These are phyloP conservation scores for Boletales sp. DNA, from an alignment of 768 basidiomycete genomes.

Conservation along the genomic window DNA sequence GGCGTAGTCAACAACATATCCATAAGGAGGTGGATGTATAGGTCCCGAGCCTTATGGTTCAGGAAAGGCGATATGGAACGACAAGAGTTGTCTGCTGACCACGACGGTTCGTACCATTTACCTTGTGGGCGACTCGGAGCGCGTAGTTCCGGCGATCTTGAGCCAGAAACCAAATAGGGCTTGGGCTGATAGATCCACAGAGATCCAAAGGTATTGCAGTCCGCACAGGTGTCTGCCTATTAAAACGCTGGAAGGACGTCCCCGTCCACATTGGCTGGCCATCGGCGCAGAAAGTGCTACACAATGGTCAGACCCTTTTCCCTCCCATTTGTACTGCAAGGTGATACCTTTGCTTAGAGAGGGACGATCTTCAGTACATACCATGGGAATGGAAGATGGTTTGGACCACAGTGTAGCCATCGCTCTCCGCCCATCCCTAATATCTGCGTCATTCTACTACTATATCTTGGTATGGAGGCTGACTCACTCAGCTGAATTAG, in stretches of 20 bases:
- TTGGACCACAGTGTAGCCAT: conserved; percentile 24
- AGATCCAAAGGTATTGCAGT: not conserved
- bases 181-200: conserved; percentile 3
- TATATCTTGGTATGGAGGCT: not conserved
- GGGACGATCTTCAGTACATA: conserved; percentile 33
- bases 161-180: not conserved
- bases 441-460: conserved; percentile 1
- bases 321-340: conserved; percentile 26
- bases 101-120: no score
- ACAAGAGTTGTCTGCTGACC: no score
- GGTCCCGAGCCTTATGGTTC: no score
- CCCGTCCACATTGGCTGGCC: not conserved
- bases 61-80: no score
- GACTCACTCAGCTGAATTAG: not conserved
- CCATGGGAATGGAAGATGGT: conserved; percentile 49
- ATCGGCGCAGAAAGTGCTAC: conserved; percentile 19
- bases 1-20: no score
- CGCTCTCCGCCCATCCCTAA: conserved; percentile 1
- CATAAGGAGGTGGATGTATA: no score
- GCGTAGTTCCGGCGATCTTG: not conserved
- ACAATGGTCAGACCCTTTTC: conserved; percentile 26
- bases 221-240: conserved; percentile 1
- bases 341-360: conserved; percentile 30
- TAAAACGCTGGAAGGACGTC: conserved; percentile 1
- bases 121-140: not conserved